Base-by-base conservation (phyloP, 2,329 filamentous ascomycete species). In the Aspergillus udagawae region DNA sequence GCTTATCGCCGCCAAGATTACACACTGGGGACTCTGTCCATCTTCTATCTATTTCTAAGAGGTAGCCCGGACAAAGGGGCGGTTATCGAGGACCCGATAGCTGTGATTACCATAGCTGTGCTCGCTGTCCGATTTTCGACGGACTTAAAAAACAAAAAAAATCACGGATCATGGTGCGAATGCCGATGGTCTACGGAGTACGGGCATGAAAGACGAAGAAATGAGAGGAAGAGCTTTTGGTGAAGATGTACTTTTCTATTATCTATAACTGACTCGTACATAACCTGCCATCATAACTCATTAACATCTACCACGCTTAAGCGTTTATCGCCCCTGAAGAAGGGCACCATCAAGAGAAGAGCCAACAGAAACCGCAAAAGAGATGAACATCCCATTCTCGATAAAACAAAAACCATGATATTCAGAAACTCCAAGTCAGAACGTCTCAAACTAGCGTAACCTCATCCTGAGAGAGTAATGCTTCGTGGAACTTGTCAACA, bases 401-500 rank as follows among this genome's bases (percentile, higher is more conserved):
- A 38, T 49, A 38, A 38, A 32, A 28, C 45, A 35, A 47, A 4
- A 45, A n/a, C 23, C 47, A 9, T 23, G 52, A 10, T 28, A 25
- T 17, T 17, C 42, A 45, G 44, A 12, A 21, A 28, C 28, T 17
- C 32, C 17, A 28, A 42, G 28, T 23, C 38, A 2, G 41, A 14
- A 51, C 2, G 14, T 29, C 50, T 27, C 12, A 51, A 42, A 14
- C 23, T 17, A 71, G 48, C 2, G 62, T 62, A 51, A 68, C 14
- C 56, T 73, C 70, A 57, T 73, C 70, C n/a, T 65, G 67, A 35
- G 66, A 67, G 56, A 71, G 58, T 21, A 68, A 14, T 17, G 57
- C 42, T 38, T 69, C 52, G 0, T 56, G 61, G 29, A 71, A 54
- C 23, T 60, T 58, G 51, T 60, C 23, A 51, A 57, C 57, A 28